A percentile compares a stretch with the other conserved stretches of the same genome.
Conservation (phyloP, 768 basidiomycete genomes). For the Kwoniella botswanensis region DNA sequence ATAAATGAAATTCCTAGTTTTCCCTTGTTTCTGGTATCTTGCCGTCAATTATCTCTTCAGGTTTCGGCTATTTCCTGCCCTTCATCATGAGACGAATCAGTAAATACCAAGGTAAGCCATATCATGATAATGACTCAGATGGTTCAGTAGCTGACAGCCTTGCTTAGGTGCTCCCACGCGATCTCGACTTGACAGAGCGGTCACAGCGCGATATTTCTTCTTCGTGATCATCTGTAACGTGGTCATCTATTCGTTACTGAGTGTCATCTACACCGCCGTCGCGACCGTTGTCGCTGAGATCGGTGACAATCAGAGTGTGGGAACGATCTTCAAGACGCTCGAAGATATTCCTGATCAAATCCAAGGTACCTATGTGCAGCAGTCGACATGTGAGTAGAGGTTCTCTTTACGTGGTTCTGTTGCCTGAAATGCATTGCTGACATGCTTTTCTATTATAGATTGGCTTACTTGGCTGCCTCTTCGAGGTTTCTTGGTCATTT, state of each 20-base stretch:
- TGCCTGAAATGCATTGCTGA: no score
- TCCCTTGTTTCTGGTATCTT: conserved; percentile 88
- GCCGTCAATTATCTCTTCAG: conserved; percentile 82
- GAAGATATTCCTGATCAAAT: conserved; percentile 62
- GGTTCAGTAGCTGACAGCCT: no score
- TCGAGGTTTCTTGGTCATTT: conserved; percentile 90
- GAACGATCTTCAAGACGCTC: conserved; percentile 61
- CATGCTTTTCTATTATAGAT: conserved; percentile 61
- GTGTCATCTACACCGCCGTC: conserved; percentile 72
- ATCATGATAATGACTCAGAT: not conserved
- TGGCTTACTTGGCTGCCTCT: conserved; percentile 94
- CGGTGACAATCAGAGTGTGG: conserved; percentile 62
- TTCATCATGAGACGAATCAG: conserved; percentile 85
- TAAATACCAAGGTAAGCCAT: conserved; percentile 67
- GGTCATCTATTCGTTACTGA: conserved; percentile 90
- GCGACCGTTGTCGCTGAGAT: conserved; percentile 62
- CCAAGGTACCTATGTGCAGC: conserved; percentile 86
- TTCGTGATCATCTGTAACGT: conserved; percentile 94
- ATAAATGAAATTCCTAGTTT: conserved; percentile 61
- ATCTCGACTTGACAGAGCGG: conserved; percentile 83
- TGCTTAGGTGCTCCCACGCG: conserved; percentile 67
- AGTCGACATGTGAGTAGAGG: conserved; percentile 60
- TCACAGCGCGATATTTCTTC: conserved; percentile 87
- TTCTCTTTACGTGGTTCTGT: not conserved
- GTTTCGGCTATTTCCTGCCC: conserved; percentile 90